Evolutionary conservation across 257 asterid genomes (phyloP), one percentile per base, ranked within the genome.

Genomic region (Rhazya stricta): DNA sequence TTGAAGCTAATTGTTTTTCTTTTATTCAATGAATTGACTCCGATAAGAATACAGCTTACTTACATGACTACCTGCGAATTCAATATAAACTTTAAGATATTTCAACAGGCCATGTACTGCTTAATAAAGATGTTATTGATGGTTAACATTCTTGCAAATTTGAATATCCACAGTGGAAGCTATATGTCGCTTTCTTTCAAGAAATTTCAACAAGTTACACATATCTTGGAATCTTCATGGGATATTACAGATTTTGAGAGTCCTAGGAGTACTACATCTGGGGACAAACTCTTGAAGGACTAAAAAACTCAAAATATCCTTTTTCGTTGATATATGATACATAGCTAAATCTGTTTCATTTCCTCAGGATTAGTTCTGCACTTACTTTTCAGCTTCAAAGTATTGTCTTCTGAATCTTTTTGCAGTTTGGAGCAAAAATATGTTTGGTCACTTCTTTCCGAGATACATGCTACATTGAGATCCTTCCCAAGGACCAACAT

Each of bases 371-470:
- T 30, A 25, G 25, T 57, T 56, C 4, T 39, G 53, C 60, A 5
- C 65, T 67, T 56, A 16, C 68, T 21, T 39, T 74, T 45, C 15
- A 10, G 12, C 18, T 51, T 45, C 61, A 25, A 54, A 72, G 53
- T 70, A 34, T 39, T 75, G n/a, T 36, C 4, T 67, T 76, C 11
- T 30, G 34, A 66, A 71, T 36, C 3, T 48, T 34, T 57, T 43
- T 84, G 83, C 79, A 94, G 98, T 94, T 89, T 80, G 96, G 80
- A 72, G 92, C 89, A 48, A 94, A 92, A 81, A 90, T 94, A 66
- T 91, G 97, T 78, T 78, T 94, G 75, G 92, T 94, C 65, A 94
- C 97, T 66, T 91, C 98, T n/a, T 94, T 94, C n/a, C 90, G 97
- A 21, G 97, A 94, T 61, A 86, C 88, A 30, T 70, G 89, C 81